Percentiles rank a stretch among this genome's conserved stretches.
Evolutionary conservation across 306 rosid genomes (phyloP).

Genomic region (Alnus glutinosa): DNA sequence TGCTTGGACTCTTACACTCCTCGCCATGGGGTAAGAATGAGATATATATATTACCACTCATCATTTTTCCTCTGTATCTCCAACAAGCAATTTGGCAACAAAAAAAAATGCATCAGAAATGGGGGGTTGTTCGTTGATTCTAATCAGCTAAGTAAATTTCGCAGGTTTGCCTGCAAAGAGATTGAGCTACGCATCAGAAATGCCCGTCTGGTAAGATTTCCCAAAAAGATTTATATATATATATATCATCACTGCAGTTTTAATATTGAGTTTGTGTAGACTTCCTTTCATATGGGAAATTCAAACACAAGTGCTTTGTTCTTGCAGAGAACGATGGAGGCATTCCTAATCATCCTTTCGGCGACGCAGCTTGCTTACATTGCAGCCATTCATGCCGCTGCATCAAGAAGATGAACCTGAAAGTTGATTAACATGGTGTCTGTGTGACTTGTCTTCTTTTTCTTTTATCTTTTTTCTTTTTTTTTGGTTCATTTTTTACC

Average conservation of each 20-base stretch:
- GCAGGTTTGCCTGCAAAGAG: slow-evolving; percentile 94
- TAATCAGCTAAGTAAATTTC: slow-evolving; percentile 20
- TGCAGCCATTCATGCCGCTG: slow-evolving; percentile 63
- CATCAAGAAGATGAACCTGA: slow-evolving; percentile 31
- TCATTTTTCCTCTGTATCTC: neutral
- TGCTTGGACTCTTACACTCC: slow-evolving; percentile 91
- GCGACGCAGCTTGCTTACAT: slow-evolving; percentile 83
- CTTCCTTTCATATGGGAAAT: neutral
- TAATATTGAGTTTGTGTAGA: neutral
- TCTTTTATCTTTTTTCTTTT: neutral
- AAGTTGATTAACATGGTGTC: slow-evolving; percentile 5
- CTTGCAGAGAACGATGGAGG: slow-evolving; percentile 89
- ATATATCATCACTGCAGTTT: neutral
- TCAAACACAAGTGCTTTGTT: slow-evolving; percentile 12
- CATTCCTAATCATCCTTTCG: slow-evolving; percentile 86
- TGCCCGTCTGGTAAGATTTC: slow-evolving; percentile 68
- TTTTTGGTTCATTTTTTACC: neutral
- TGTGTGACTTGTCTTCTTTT: slow-evolving; percentile 6
- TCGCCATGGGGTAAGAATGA: slow-evolving; percentile 83
- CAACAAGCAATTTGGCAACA: neutral
- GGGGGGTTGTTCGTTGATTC: neutral
- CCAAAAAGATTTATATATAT: too few species aligned
- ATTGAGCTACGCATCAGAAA: slow-evolving; percentile 68
- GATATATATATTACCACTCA: neutral
- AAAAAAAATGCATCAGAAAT: slow-evolving; percentile 1